Evolutionary conservation across 2,329 filamentous ascomycete species (phyloP).

Genomic region (Fulvia fulva): DNA sequence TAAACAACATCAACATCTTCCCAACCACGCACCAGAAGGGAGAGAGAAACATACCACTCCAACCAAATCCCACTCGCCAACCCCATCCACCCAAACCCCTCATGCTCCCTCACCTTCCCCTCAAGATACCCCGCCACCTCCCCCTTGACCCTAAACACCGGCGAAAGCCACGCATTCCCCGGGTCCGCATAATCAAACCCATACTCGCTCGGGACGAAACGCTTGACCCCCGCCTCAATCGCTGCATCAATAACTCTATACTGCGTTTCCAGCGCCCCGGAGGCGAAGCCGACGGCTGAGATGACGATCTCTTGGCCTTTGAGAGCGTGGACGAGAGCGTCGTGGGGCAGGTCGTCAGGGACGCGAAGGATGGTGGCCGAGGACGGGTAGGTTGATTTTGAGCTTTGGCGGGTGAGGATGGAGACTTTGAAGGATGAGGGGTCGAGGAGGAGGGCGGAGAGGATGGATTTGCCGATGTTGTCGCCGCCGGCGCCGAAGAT

Average conservation of each 20-base stretch:
- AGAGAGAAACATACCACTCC: constrained; percentile 29
- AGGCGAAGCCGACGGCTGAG: constrained; percentile 29
- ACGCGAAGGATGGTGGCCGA: constrained; percentile 10
- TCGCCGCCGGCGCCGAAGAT: constrained; percentile 20
- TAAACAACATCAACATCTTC: constrained; percentile 19
- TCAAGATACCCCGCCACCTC: constrained; percentile 33
- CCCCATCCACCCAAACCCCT: constrained; percentile 29
- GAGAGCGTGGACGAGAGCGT: constrained; percentile 32
- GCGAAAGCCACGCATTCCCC: constrained; percentile 24
- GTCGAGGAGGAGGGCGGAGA: constrained; percentile 14
- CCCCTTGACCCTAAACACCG: constrained; percentile 35
- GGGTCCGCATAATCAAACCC: constrained; percentile 37
- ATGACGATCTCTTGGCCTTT: constrained; percentile 38
- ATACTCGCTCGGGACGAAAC: constrained; percentile 43
- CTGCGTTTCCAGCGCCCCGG: constrained; percentile 28
- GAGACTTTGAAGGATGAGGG: constrained; percentile 8
- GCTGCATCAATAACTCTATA: constrained; percentile 38
- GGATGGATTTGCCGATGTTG: constrained; percentile 17
- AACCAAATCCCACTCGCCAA: constrained; percentile 33
- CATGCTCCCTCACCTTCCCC: constrained; percentile 18
- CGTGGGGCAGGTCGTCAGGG: constrained; percentile 19
- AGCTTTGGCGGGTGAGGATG: constrained; percentile 14
- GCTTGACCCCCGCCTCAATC: constrained; percentile 38
- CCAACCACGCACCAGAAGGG: constrained; percentile 13
- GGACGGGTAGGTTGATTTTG: constrained; percentile 13